Conservation (phyloP, 176 grass and related monocot genomes). For the Triticum monococcum region DNA sequence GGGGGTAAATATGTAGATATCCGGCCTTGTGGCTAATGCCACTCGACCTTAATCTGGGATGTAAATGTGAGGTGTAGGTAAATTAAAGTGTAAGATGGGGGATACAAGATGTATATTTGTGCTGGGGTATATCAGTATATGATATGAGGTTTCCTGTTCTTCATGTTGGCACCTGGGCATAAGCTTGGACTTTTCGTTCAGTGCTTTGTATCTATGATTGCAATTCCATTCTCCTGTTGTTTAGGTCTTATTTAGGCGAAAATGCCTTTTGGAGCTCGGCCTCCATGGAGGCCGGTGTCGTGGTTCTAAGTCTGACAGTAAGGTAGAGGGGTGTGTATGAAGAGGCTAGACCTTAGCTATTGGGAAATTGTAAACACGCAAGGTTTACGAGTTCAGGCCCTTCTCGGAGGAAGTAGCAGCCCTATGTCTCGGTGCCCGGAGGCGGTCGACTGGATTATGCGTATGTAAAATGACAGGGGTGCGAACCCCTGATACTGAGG, state of each 20-base stretch:
- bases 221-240: not conserved
- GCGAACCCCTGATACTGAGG: no score
- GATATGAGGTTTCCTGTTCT: constrained; percentile 7
- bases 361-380: no score
- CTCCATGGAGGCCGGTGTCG: no score
- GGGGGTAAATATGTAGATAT: constrained; percentile 34
- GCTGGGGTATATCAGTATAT: constrained; percentile 38
- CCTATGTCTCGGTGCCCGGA: no score
- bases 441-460: no score
- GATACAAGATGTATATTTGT: constrained; percentile 39
- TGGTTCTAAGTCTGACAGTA: no score
- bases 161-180: not conserved
- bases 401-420: no score
- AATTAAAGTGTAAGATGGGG: constrained; percentile 19
- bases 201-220: not conserved
- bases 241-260: not conserved
- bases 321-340: no score
- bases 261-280: no score
- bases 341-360: no score
- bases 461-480: no score
- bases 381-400: no score
- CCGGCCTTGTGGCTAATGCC: constrained; percentile 6
- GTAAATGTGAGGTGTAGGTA: constrained; percentile 54
- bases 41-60: constrained; percentile 19
- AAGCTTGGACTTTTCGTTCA: not conserved